Conservation (phyloP, 192 early-diverging fungal genomes). For the Piromyces sp. region DNA sequence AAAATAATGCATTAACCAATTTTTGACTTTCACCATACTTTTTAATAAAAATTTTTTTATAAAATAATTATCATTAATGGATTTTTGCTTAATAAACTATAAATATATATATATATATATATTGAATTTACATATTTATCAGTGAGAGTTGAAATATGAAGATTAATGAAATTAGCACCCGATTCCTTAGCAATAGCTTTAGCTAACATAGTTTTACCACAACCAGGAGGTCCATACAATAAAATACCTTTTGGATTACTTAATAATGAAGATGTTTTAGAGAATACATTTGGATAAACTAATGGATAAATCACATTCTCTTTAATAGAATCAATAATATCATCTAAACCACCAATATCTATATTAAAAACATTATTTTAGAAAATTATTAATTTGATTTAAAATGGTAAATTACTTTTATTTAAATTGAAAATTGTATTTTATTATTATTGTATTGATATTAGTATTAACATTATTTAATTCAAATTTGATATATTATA, state of each 20-base stretch:
- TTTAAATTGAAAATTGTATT: too few species aligned
- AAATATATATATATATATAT: too few species aligned
- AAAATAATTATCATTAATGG: too few species aligned
- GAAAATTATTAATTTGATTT: not conserved
- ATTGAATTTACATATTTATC: conserved; percentile 61
- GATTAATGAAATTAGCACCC: conserved; percentile 92
- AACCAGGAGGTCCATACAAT: conserved; percentile 87
- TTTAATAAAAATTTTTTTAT: too few species aligned
- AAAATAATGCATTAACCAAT: conserved; percentile 78
- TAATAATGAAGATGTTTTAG: conserved; percentile 62
- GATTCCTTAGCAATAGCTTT: conserved; percentile 46
- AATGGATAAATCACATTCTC: conserved; percentile 95
- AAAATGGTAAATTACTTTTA: too few species aligned
- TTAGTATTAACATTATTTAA: too few species aligned
- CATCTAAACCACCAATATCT: conserved; percentile 5
- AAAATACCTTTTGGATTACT: conserved; percentile 87
- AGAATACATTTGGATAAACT: conserved; percentile 79
- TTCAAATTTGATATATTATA: too few species aligned
- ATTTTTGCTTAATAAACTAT: too few species aligned
- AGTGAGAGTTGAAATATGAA: conserved; percentile 87
- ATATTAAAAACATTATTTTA: not conserved
- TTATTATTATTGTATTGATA: too few species aligned
- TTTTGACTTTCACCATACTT: conserved; percentile 90
- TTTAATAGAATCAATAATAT: conserved; percentile 73
- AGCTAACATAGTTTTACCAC: conserved; percentile 26